Evolutionary conservation across 495 filamentous ascomycete species (phyloP).

Genomic region (Trichodelitschia bisporula): DNA sequence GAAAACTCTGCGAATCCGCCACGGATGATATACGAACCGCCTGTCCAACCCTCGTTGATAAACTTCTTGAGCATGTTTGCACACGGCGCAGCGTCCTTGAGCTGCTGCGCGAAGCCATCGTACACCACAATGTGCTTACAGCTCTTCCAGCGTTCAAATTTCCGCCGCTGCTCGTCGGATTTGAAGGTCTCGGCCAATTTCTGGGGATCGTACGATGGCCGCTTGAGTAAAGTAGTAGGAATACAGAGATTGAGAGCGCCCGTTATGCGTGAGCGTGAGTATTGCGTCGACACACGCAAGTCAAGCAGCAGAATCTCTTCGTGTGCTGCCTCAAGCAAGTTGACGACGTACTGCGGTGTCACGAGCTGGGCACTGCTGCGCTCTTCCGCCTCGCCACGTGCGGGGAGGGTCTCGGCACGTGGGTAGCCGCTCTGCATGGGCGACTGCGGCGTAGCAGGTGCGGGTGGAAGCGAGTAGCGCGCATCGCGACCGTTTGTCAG

Average conservation of each 20-base stretch:
- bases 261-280: constrained; percentile 42
- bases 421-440: constrained; percentile 15
- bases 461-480: too few relatives aligned
- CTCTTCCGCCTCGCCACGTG: constrained; percentile 15
- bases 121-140: constrained; percentile 66
- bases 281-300: constrained; percentile 68
- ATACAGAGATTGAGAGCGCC: constrained; percentile 83
- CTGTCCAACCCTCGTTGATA: constrained; percentile 56
- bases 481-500: constrained; percentile 16
- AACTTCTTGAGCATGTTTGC: constrained; percentile 86
- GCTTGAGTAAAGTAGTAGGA: constrained; percentile 78
- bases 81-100: constrained; percentile 52
- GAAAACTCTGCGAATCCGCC: constrained; percentile 28
- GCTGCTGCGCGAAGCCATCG: constrained; percentile 47
- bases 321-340: constrained; percentile 31
- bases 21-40: constrained; percentile 43
- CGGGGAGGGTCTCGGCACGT: constrained; percentile 34
- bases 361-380: constrained; percentile 26
- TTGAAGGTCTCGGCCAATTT: constrained; percentile 80
- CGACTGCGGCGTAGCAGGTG: too few relatives aligned
- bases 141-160: constrained; percentile 52
- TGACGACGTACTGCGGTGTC: constrained; percentile 34
- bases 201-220: constrained; percentile 72
- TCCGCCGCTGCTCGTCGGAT: constrained; percentile 40
- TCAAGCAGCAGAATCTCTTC: constrained; percentile 56